Evolutionary conservation across 2,329 filamentous ascomycete species (phyloP), one percentile per base, ranked within the genome.

Genomic region (Raffaelea arxii): DNA sequence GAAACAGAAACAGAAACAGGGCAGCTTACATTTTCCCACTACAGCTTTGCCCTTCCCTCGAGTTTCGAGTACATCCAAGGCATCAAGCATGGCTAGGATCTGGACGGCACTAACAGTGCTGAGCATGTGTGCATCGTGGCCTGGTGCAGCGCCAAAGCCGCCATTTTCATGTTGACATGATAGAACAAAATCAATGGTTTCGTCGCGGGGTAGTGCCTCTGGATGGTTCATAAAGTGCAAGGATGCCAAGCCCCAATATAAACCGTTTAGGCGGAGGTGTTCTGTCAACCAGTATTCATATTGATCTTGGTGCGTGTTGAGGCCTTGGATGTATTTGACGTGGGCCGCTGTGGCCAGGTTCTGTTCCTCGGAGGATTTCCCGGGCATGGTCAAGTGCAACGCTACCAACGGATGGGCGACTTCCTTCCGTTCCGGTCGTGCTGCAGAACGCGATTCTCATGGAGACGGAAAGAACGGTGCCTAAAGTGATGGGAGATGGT

Each of bases 201-300:
- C 80, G 45, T 82, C 74, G 46, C 86, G 80, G 11, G 91, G 84
- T 10, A 98, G 77, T 3, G 84, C 88, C 51, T 94, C 80, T 2
- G 90, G 87, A 47, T 77, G 82, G 42, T 82, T 78, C 49, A 98
- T 79, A 24, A 97, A 75, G 69, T 95, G 85, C 36, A 97, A 76
- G 6, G 91, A 84, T 6, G 83, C 92, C 48, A 98, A 68, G 14
- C 92, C 92, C 92, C 92, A 98, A 66, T 98, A 98, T 41, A 98
- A 78, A 39, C 92, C 92, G 62, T 92, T 96, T 48, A 98, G 77
- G 51, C 92, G 88, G 55, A 98, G 75, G 63, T 98, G 92, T 66
- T 98, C 91, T 14, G 92, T 98, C 61, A 97, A 74, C 85, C 91
- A 96, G 70, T 97, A 98, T 65, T 96, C 89, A 57, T 95, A 82